Evolutionary conservation across 805 yeast genomes (phyloP), one percentile per base, ranked within the genome.

Genomic region (Kuraishia piskuri): DNA sequence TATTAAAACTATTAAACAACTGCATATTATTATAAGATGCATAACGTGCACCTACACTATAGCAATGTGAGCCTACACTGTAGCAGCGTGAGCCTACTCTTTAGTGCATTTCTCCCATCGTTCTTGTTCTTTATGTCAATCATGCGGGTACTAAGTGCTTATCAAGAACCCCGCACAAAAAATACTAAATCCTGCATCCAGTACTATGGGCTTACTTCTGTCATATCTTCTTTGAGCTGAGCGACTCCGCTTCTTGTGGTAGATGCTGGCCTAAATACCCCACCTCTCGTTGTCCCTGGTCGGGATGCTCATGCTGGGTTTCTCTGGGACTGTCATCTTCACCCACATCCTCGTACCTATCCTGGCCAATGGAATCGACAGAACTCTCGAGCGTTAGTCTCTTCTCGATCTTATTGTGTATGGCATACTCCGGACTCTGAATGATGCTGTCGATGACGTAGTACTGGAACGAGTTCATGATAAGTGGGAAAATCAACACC

Each of bases 401-500:
- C 40, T 31, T 31, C 17, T 31, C 40, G 4, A 31, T 31, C 40
- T 31, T 31, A 12, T 31, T 31, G 40, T 31, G 40, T 31, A 31
- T 31, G 3, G 40, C 21, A 19, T 69, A 61, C 58, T 69, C 67
- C 50, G 77, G 86, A 58, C 81, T 73, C 61, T 83, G 86, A 60
- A 88, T 86, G 55, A 88, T 81, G 62, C 82, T 86, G 62, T 88
- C 95, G 45, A 87, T 79, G 57, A 87, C 77, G 49, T 83, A 75
- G 59, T 84, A 81, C 65, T 88, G 95, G 67, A 88, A 76, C 56
- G 86, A 78, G 64, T 88, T 88, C 78, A 88, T 76, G 55, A 85
- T 65, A 5, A 86, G 73, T 1, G 95, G 95, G 58, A 86, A 86
- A 8, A 88, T 78, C 63, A 94, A 80, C 83, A 92, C 86, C 23